These are phyloP conservation scores for Cystobasidium tubakii DNA, from an alignment of 768 basidiomycete genomes.

Conservation along the genomic window DNA sequence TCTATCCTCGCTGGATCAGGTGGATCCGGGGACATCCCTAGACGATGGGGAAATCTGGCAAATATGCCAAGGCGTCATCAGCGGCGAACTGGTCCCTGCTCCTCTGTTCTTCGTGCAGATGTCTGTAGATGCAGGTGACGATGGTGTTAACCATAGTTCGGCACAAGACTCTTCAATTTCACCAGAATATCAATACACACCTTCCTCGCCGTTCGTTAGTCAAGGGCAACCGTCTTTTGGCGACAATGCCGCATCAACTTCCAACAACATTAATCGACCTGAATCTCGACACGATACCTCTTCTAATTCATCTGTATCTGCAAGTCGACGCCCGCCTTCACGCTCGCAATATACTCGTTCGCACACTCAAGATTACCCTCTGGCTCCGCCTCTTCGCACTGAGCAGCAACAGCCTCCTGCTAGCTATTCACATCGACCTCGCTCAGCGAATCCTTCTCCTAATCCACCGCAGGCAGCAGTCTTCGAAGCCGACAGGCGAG, in stretches of 20 bases:
- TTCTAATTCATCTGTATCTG: constrained; percentile 5
- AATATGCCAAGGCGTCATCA: constrained; percentile 54
- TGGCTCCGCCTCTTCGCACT: not conserved
- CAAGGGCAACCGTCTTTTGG: not conserved
- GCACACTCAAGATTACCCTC: not conserved
- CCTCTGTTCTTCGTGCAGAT: constrained; percentile 28
- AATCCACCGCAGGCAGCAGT: not conserved
- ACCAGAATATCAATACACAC: not conserved
- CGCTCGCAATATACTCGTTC: not conserved
- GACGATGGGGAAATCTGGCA: constrained; percentile 64
- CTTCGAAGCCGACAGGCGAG: not conserved
- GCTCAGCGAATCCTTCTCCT: not conserved
- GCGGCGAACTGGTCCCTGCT: constrained; percentile 12
- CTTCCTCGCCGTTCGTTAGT: not conserved
- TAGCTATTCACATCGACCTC: not conserved
- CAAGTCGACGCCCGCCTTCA: not conserved
- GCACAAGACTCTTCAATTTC: not conserved
- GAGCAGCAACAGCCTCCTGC: not conserved
- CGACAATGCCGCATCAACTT: not conserved
- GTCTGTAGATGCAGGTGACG: constrained; percentile 1
- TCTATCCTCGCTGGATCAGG: constrained; percentile 77
- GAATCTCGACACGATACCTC: constrained; percentile 15
- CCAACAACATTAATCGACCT: not conserved
- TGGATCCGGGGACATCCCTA: constrained; percentile 67
- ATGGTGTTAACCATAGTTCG: not conserved